These are phyloP conservation scores for Xylaria sp. DNA, from an alignment of 2,329 filamentous ascomycete species.

Conservation along the genomic window DNA sequence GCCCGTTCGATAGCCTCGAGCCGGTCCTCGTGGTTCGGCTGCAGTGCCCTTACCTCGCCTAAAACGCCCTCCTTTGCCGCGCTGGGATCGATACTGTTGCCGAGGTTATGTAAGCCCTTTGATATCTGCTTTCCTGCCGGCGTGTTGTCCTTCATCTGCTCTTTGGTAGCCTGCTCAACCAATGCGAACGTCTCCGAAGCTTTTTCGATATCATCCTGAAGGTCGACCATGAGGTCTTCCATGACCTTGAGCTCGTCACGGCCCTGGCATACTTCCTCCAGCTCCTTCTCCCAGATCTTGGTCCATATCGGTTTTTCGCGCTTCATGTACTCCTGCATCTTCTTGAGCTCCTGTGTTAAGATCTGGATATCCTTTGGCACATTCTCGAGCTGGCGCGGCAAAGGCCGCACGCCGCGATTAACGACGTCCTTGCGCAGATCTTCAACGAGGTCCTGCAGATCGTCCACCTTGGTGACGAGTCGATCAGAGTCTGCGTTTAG, in stretches of 20 bases:
- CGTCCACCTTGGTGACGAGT: conserved; percentile 89
- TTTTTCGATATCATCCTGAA: conserved; percentile 94
- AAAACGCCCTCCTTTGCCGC: conserved; percentile 90
- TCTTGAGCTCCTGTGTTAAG: conserved; percentile 85
- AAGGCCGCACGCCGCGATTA: conserved; percentile 83
- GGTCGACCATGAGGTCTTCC: conserved; percentile 89
- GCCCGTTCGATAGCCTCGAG: conserved; percentile 97
- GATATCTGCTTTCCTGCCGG: conserved; percentile 55
- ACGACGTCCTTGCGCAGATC: conserved; percentile 98
- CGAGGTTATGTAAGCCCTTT: conserved; percentile 57
- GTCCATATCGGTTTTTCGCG: conserved; percentile 96
- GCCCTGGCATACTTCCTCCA: conserved; percentile 94
- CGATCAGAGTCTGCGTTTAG: conserved; percentile 86
- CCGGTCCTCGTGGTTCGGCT: conserved; percentile 90
- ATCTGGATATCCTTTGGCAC: conserved; percentile 86
- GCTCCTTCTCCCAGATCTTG: conserved; percentile 98
- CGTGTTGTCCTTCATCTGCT: conserved; percentile 82
- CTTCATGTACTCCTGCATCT: conserved; percentile 89
- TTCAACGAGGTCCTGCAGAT: conserved; percentile 95
- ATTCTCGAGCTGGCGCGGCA: conserved; percentile 84
- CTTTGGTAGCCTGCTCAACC: conserved; percentile 97
- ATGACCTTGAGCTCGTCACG: conserved; percentile 93
- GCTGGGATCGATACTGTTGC: conserved; percentile 65
- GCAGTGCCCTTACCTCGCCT: conserved; percentile 88
- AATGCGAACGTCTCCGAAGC: conserved; percentile 90